phyloP scores from a whole-genome alignment of 495 filamentous ascomycete genomes.

The Hypoxylon fuscum region DNA sequence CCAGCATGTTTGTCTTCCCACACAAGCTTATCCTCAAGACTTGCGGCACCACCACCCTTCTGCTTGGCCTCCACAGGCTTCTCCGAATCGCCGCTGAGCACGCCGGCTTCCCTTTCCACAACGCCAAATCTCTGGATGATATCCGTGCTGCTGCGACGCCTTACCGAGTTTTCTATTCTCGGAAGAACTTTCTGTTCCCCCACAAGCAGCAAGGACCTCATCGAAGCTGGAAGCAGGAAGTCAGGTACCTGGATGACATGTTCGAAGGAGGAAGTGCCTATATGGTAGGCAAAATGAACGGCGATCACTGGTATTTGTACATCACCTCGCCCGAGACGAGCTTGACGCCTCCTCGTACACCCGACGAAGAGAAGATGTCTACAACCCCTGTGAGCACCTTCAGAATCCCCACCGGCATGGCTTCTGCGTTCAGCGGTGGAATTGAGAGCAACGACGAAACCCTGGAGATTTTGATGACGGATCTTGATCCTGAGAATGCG shows the following conservation, averaged over 20 bases:
- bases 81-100: constrained; percentile 87
- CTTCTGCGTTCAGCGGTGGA: constrained; percentile 62
- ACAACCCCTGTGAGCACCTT: constrained; percentile 44
- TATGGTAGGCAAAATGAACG: constrained; percentile 99
- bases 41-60: constrained; percentile 94
- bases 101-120: constrained; percentile 81
- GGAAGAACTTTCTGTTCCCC: constrained; percentile 98
- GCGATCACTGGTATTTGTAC: constrained; percentile 99
- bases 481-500: constrained; percentile 89
- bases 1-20: constrained; percentile 99
- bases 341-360: constrained; percentile 86
- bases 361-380: constrained; percentile 54
- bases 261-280: constrained; percentile 96
- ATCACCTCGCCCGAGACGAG: constrained; percentile 84
- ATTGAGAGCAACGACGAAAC: constrained; percentile 78
- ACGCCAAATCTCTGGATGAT: constrained; percentile 59
- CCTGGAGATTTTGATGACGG: constrained; percentile 97
- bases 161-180: constrained; percentile 97
- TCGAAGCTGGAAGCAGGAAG: constrained; percentile 96
- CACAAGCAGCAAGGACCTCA: constrained; percentile 94
- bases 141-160: constrained; percentile 79
- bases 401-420: constrained; percentile 71
- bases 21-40: constrained; percentile 99
- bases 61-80: constrained; percentile 87
- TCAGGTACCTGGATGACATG: constrained; percentile 85